Evolutionary conservation across 208 protist species (phyloP).

Genomic region (Leishmania tarentolae): DNA sequence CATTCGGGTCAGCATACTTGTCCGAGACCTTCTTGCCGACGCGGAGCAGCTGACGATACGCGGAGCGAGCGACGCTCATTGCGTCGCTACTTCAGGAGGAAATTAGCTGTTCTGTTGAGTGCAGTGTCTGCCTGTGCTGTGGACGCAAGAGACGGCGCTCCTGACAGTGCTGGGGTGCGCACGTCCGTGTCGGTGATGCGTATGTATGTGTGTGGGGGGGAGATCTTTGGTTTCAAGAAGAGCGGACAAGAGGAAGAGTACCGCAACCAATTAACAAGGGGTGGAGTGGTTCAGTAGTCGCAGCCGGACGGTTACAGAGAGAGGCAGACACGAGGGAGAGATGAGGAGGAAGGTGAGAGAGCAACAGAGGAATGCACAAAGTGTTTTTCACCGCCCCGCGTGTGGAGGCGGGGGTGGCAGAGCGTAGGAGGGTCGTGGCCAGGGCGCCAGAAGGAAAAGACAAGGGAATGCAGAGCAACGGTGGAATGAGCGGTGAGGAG

Average conservation of each 20-base stretch:
- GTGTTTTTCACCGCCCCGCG: not conserved
- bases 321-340: not conserved
- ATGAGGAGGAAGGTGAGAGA: not conserved
- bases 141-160: not conserved
- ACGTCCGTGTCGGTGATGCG: not conserved
- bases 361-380: not conserved
- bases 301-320: not conserved
- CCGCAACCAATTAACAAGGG: not conserved
- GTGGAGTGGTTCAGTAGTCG: not conserved
- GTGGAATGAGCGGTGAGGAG: not conserved
- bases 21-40: slow-evolving; percentile 30
- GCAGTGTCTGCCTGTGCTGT: not conserved
- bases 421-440: not conserved
- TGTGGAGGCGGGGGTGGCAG: not conserved
- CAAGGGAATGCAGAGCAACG: not conserved
- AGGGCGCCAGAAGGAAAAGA: not conserved
- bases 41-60: slow-evolving; percentile 78
- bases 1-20: slow-evolving; percentile 51
- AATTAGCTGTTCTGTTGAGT: not conserved
- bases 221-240: not conserved
- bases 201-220: not conserved
- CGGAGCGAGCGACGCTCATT: slow-evolving; percentile 68
- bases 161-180: not conserved
- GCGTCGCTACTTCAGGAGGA: not conserved
- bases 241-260: not conserved